Percentiles rank a stretch among this genome's conserved stretches.
Evolutionary conservation across 495 filamentous ascomycete species (phyloP).

Genomic region (Penicillium maclennaniae): DNA sequence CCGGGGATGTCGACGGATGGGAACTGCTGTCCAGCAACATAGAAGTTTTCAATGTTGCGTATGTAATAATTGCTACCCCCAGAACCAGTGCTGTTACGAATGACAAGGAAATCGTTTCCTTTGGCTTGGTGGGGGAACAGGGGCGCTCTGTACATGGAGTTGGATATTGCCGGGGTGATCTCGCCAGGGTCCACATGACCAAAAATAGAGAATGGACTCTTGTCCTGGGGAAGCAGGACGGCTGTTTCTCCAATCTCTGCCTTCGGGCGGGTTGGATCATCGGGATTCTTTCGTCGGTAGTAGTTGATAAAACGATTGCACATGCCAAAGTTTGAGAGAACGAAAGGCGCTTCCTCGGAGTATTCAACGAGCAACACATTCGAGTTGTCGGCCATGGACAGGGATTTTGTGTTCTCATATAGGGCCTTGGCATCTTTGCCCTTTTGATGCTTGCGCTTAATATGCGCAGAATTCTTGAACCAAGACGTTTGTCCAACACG

Average conservation of each 20-base stretch:
- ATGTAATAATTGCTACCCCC: slow-evolving; percentile 73
- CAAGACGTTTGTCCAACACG: slow-evolving; percentile 54
- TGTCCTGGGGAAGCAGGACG: slow-evolving; percentile 86
- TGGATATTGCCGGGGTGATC: slow-evolving; percentile 83
- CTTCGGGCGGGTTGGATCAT: slow-evolving; percentile 70
- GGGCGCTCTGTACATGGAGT: slow-evolving; percentile 91
- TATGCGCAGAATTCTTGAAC: slow-evolving; percentile 40
- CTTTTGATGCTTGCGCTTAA: slow-evolving; percentile 74
- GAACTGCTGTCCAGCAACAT: slow-evolving; percentile 84
- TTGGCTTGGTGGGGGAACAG: slow-evolving; percentile 83
- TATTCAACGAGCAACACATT: slow-evolving; percentile 86
- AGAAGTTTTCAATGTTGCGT: slow-evolving; percentile 84
- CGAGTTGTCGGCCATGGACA: slow-evolving; percentile 85
- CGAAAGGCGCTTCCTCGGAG: slow-evolving; percentile 86
- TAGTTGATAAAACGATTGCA: slow-evolving; percentile 93
- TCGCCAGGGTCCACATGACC: slow-evolving; percentile 88
- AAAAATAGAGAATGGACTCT: slow-evolving; percentile 92
- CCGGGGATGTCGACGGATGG: slow-evolving; percentile 89
- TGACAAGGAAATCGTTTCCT: slow-evolving; percentile 80
- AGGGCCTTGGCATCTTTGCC: slow-evolving; percentile 70
- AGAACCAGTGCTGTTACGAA: slow-evolving; percentile 69
- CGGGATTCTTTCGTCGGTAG: slow-evolving; percentile 80
- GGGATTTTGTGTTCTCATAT: slow-evolving; percentile 68
- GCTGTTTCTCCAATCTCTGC: slow-evolving; percentile 79
- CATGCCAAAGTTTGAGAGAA: slow-evolving; percentile 96